Conservation (phyloP, 495 filamentous ascomycete genomes). For the Talaromyces borbonicus region DNA sequence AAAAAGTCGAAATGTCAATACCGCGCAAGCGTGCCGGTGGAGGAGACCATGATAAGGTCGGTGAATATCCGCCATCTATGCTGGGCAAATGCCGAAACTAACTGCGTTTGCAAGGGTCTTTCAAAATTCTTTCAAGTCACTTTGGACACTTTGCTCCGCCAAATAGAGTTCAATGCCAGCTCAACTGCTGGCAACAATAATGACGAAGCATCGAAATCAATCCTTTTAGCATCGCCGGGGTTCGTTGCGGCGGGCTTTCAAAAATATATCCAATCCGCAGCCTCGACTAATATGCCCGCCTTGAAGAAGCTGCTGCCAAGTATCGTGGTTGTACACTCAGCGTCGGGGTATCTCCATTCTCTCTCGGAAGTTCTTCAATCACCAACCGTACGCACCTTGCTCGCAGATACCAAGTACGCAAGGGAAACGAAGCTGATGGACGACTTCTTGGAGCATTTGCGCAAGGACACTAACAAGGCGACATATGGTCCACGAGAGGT, state of each 20-base stretch:
- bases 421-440: conserved; percentile 82
- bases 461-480: conserved; percentile 79
- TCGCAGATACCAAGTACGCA: conserved; percentile 79
- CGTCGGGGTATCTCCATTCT: conserved; percentile 73
- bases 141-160: conserved; percentile 63
- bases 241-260: conserved; percentile 77
- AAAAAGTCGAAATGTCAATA: conserved; percentile 73
- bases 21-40: conserved; percentile 63
- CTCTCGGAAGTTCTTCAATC: conserved; percentile 79
- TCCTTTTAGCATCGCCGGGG: conserved; percentile 85
- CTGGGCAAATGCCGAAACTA: conserved; percentile 2
- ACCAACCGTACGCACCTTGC: conserved; percentile 59
- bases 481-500: conserved; percentile 89
- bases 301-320: conserved; percentile 55
- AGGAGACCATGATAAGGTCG: conserved; percentile 55
- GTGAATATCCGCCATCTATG: conserved; percentile 10
- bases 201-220: conserved; percentile 42
- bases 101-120: conserved; percentile 42
- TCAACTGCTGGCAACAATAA: conserved; percentile 25
- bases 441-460: conserved; percentile 65
- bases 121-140: conserved; percentile 72
- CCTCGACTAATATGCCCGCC: conserved; percentile 42
- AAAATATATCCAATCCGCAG: conserved; percentile 65
- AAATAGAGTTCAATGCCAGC: conserved; percentile 60
- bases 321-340: conserved; percentile 72